These are phyloP conservation scores for Apiotrichum sp. DNA, from an alignment of 1,284 basidiomycete species.

Conservation along the genomic window DNA sequence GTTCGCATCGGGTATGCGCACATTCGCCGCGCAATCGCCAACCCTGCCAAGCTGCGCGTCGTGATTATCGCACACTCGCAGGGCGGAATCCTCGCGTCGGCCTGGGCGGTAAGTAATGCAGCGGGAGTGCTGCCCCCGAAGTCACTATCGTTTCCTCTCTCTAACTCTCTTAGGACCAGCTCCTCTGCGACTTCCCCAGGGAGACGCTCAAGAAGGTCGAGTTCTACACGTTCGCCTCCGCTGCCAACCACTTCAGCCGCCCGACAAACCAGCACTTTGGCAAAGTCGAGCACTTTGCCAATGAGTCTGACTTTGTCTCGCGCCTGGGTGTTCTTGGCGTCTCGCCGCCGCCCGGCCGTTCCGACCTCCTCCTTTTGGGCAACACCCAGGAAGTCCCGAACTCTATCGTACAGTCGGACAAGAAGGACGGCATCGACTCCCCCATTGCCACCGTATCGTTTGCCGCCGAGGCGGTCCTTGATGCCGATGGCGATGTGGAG, in stretches of 20 bases:
- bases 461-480: too few relatives aligned
- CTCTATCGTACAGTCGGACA: too few relatives aligned
- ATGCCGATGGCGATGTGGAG: too few relatives aligned
- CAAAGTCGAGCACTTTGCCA: slow-evolving; percentile 34
- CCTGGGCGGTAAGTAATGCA: slow-evolving; percentile 20
- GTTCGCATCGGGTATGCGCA: slow-evolving; percentile 22
- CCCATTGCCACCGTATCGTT: too few relatives aligned
- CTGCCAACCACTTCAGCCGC: slow-evolving; percentile 33
- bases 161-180: slow-evolving; percentile 18
- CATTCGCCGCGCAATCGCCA: slow-evolving; percentile 10
- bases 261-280: slow-evolving; percentile 15
- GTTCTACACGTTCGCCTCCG: slow-evolving; percentile 37
- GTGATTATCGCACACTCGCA: slow-evolving; percentile 37
- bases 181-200: slow-evolving; percentile 26
- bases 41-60: slow-evolving; percentile 21
- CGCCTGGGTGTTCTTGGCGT: slow-evolving; percentile 18
- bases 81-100: slow-evolving; percentile 33
- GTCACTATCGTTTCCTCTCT: too few relatives aligned
- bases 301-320: slow-evolving; percentile 30
- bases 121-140: too few relatives aligned
- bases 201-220: slow-evolving; percentile 27
- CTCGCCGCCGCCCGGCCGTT: background rate
- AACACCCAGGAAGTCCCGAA: too few relatives aligned
- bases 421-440: too few relatives aligned
- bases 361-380: too few relatives aligned